These are phyloP conservation scores for Penicillium sp. DNA, from an alignment of 2,329 filamentous ascomycete species.

Conservation along the genomic window DNA sequence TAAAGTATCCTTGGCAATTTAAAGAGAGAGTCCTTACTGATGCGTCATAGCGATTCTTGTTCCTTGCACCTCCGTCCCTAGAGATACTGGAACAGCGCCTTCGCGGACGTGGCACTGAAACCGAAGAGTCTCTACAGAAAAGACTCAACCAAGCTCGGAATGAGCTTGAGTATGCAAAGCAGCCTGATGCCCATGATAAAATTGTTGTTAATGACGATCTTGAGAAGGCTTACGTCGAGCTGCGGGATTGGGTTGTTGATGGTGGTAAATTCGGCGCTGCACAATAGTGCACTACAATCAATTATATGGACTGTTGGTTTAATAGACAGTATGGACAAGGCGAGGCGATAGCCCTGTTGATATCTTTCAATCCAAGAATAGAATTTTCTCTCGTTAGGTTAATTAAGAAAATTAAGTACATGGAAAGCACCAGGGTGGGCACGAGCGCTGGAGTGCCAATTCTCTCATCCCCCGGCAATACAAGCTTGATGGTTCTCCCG, in stretches of 20 bases:
- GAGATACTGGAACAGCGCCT: slow-evolving; percentile 72
- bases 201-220: slow-evolving; percentile 66
- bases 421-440: slow-evolving; percentile 29
- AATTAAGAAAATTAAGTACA: slow-evolving; percentile 41
- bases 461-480: slow-evolving; percentile 29
- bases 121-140: slow-evolving; percentile 67
- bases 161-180: slow-evolving; percentile 71
- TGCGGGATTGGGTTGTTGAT: slow-evolving; percentile 54
- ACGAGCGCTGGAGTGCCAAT: slow-evolving; percentile 29
- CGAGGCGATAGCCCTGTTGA: background rate
- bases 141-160: slow-evolving; percentile 68
- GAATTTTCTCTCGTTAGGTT: slow-evolving; percentile 28
- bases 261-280: slow-evolving; percentile 35
- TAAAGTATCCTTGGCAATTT: background rate
- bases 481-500: slow-evolving; percentile 17
- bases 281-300: background rate
- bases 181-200: slow-evolving; percentile 64
- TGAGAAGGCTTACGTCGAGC: slow-evolving; percentile 55
- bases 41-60: slow-evolving; percentile 63
- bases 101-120: slow-evolving; percentile 74
- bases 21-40: background rate
- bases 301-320: background rate
- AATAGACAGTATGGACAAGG: background rate
- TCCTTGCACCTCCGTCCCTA: slow-evolving; percentile 76
- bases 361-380: slow-evolving; percentile 15